These are phyloP conservation scores for Ascochyta clinopodiicola DNA, from an alignment of 2,329 filamentous ascomycete species.

Conservation along the genomic window DNA sequence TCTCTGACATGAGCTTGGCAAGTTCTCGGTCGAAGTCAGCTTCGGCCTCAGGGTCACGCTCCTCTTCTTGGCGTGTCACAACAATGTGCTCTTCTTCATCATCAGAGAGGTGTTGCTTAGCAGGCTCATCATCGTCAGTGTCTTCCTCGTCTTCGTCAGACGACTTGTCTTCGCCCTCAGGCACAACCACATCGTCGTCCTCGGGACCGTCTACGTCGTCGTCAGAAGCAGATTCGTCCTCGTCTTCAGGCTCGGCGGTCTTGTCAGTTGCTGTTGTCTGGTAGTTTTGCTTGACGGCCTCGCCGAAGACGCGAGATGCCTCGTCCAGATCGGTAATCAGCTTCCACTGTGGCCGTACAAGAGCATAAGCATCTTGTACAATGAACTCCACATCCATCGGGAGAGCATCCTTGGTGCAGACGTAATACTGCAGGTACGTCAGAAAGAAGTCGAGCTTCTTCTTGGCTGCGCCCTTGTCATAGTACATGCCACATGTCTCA, in stretches of 20 bases:
- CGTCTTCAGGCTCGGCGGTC: constrained; percentile 72
- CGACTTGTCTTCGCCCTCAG: constrained; percentile 60
- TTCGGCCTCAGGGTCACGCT: constrained; percentile 90
- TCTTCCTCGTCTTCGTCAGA: constrained; percentile 63
- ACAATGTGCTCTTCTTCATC: constrained; percentile 87
- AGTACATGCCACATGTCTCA: constrained; percentile 96
- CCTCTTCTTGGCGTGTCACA: constrained; percentile 87
- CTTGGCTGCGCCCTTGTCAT: constrained; percentile 88
- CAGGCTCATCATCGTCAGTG: constrained; percentile 54
- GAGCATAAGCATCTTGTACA: constrained; percentile 86
- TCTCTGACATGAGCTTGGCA: constrained; percentile 98
- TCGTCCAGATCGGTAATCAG: constrained; percentile 81
- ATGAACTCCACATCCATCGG: constrained; percentile 99
- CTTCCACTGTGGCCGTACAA: constrained; percentile 92
- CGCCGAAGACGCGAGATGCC: constrained; percentile 80
- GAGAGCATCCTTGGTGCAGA: constrained; percentile 84
- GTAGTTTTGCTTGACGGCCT: constrained; percentile 89
- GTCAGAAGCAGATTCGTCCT: constrained; percentile 74
- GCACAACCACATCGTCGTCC: constrained; percentile 50
- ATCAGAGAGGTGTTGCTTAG: constrained; percentile 65
- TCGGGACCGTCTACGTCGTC: constrained; percentile 67
- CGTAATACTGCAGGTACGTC: constrained; percentile 96
- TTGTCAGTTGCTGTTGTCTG: constrained; percentile 78
- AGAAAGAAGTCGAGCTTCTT: constrained; percentile 99
- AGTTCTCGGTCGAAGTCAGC: constrained; percentile 98